A percentile compares a stretch with the other conserved stretches of the same genome.
These are phyloP conservation scores for Phaeosphaeria sp. DNA, from an alignment of 2,329 filamentous ascomycete genomes.

Conservation along the genomic window DNA sequence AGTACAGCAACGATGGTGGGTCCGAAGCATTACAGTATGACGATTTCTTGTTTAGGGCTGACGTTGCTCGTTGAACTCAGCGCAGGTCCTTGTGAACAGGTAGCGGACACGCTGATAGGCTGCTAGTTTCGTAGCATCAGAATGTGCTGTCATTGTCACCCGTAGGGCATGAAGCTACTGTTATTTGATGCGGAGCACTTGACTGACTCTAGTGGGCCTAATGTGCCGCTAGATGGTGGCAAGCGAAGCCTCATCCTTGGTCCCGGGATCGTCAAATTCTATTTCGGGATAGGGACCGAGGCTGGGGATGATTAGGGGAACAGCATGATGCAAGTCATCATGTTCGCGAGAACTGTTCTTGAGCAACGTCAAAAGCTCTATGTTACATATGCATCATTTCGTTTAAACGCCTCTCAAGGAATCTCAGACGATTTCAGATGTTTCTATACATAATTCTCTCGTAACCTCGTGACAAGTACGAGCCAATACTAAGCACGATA, in stretches of 20 bases:
- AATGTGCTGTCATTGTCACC: constrained; percentile 1
- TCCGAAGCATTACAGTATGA: not conserved
- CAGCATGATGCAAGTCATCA: not conserved
- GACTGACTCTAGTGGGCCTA: not conserved
- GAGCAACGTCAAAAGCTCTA: not conserved
- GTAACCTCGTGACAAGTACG: constrained; percentile 4
- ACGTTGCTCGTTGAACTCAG: not conserved
- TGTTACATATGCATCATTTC: not conserved
- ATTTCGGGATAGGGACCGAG: not conserved
- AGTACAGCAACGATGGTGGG: not conserved
- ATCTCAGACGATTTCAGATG: not conserved
- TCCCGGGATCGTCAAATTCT: not conserved
- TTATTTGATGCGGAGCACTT: not conserved
- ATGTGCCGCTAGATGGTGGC: not conserved
- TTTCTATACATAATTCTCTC: not conserved
- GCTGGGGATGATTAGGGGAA: not conserved
- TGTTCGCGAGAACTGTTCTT: not conserved
- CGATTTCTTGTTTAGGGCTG: not conserved
- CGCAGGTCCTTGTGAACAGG: not conserved
- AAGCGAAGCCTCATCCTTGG: constrained; percentile 1
- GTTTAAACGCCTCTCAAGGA: not conserved
- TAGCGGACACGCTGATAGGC: not conserved
- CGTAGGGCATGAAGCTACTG: not conserved
- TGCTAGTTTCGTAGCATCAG: not conserved
- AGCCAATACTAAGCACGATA: constrained; percentile 10